Evolutionary conservation across 352 stramenopile genomes (phyloP), one percentile per base, ranked within the genome.

Genomic region (Pythium chondricola): DNA sequence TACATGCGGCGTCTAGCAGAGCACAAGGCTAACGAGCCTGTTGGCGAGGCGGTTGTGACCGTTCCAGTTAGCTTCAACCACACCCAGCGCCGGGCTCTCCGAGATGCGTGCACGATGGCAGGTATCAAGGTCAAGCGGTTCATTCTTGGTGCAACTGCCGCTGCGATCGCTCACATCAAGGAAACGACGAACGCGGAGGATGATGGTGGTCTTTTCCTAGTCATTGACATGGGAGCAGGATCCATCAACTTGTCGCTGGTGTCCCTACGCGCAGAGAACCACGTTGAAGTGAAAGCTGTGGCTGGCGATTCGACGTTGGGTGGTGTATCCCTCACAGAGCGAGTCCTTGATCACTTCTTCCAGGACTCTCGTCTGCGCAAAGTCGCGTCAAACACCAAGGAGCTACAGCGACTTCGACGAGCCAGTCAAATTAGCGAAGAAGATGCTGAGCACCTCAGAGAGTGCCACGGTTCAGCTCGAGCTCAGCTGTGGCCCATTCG

Each of bases 41-140:
- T 78, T 16, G 36, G 52, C 8, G 37, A 52, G 0, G 55, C 51
- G 1, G 58, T 67, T 3, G 26, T 83, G 1, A 70, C 52, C 2
- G 46, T 78, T 3, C 68, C 71, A 25, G 58, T 44, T 0, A 49
- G 42, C n/a, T 78, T 59, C 26, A 80, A 77, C 36, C 67, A 71
- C 26, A 74, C 67, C 3, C 69, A 80, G 26, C 66, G 67, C 2
- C 67, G 61, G 26, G 61, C 66, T n/a, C 33, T 78, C 36, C 56
- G 61, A 2, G 57, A 78, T 20, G 60, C 71, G 10, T 69, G 64
- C 27, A 38, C 6, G 11, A 80, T 80, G 38, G 68, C 69, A 16
- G 58, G 57, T 2, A 25, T 83, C 9, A 33, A 30, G 9, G 44
- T 62, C 9, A 40, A 60, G 11, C 49, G 43, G 0, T 30, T 78